Percentiles rank a stretch among this genome's conserved stretches.
Evolutionary conservation across 2,329 filamentous ascomycete species (phyloP).

Genomic region (Colletotrichum gigasporum): DNA sequence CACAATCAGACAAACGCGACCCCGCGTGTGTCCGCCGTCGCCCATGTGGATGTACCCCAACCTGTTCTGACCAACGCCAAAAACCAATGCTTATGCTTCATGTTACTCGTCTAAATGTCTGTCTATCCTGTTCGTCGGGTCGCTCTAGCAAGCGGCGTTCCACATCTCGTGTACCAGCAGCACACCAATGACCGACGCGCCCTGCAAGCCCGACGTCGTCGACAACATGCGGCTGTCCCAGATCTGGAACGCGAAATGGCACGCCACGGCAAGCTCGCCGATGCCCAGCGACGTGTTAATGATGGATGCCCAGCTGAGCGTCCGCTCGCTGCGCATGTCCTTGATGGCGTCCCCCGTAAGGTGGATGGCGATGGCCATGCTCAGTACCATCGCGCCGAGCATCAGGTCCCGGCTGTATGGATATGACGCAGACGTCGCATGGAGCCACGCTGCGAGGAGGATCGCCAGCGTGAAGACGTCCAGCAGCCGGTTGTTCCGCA

Average conservation of each 20-base stretch:
- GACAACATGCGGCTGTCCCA: conserved; percentile 8
- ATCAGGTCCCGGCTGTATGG: conserved; percentile 31
- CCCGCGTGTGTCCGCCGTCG: background rate
- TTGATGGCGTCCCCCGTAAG: conserved; percentile 27
- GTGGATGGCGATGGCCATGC: conserved; percentile 22
- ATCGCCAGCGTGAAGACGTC: conserved; percentile 31
- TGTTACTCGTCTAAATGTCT: conserved; percentile 15
- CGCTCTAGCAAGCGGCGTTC: conserved; percentile 27
- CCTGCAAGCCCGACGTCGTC: conserved; percentile 15
- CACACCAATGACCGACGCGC: conserved; percentile 24
- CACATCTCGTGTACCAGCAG: conserved; percentile 31
- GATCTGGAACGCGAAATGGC: conserved; percentile 28
- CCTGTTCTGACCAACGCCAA: conserved; percentile 6
- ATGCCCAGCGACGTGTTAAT: conserved; percentile 24
- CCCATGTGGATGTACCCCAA: background rate
- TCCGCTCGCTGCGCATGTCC: conserved; percentile 17
- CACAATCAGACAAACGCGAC: background rate
- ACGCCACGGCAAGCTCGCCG: conserved; percentile 27
- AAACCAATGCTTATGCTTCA: conserved; percentile 18
- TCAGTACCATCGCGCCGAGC: conserved; percentile 32
- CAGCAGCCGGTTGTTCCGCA: conserved; percentile 27
- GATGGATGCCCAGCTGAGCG: conserved; percentile 22
- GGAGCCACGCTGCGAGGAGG: conserved; percentile 27
- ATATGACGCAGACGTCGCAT: conserved; percentile 24
- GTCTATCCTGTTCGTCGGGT: background rate